Evolutionary conservation across 139 green algal genomes (phyloP).

Genomic region (Ettlia oleoabundans): DNA sequence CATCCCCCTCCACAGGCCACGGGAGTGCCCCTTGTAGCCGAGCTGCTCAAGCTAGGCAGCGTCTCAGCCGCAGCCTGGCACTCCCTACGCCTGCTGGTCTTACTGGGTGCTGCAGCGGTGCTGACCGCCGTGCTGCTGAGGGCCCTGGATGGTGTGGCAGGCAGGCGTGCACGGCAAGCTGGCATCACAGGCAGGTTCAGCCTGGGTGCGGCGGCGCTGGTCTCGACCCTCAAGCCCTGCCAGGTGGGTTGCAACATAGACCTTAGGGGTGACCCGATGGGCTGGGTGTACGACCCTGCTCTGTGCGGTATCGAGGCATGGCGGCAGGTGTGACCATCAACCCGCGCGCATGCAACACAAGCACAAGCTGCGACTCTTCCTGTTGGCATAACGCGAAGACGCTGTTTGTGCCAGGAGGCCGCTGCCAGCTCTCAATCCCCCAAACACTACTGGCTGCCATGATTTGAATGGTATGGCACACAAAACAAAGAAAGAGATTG

Average conservation of each 20-base stretch:
- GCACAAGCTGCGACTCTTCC: too few relatives aligned
- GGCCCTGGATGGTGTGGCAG: not conserved
- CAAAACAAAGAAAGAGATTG: not conserved
- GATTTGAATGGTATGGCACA: not conserved
- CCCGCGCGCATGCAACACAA: not conserved
- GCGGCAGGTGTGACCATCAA: too few relatives aligned
- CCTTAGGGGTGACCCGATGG: too few relatives aligned
- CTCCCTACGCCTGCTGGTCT: not conserved
- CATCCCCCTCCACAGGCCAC: not conserved
- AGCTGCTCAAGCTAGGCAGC: slow-evolving; percentile 21
- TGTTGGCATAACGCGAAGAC: too few relatives aligned
- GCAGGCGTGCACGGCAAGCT: not conserved
- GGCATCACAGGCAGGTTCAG: not conserved
- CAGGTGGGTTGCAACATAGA: not conserved
- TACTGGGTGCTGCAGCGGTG: not conserved
- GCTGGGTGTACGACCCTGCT: too few relatives aligned
- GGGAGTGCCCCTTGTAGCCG: slow-evolving; percentile 13
- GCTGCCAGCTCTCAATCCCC: too few relatives aligned
- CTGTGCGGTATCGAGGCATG: too few relatives aligned
- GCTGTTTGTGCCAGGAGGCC: too few relatives aligned
- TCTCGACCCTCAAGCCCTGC: not conserved
- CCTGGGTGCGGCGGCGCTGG: not conserved
- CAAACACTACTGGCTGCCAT: too few relatives aligned
- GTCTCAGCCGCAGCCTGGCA: not conserved
- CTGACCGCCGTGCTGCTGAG: not conserved